Percentiles rank a stretch among this genome's conserved stretches.
Evolutionary conservation across 2,329 filamentous ascomycete species (phyloP).

Genomic region (Beauveria brongniartii): DNA sequence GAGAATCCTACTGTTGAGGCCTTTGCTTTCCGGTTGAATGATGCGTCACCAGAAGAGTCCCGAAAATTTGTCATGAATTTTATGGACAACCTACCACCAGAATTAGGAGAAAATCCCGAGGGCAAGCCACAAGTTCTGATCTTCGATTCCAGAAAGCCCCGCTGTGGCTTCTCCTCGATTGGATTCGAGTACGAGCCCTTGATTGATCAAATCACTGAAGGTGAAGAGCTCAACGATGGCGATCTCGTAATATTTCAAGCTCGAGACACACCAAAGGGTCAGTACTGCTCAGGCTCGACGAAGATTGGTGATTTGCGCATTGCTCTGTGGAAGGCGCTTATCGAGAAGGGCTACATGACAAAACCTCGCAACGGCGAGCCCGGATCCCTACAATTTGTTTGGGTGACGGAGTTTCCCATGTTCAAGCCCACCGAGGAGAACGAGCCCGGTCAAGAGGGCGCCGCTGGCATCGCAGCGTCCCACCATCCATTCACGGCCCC

Average conservation of each 20-base stretch:
- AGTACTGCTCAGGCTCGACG: conserved; percentile 50
- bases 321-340: conserved; percentile 59
- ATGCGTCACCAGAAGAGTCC: conserved; percentile 43
- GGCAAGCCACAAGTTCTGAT: conserved; percentile 77
- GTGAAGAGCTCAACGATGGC: conserved; percentile 47
- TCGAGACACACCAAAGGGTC: conserved; percentile 55
- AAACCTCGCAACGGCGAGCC: conserved; percentile 29
- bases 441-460: conserved; percentile 71
- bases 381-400: conserved; percentile 58
- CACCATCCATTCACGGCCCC: conserved; percentile 97
- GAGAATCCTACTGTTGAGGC: conserved; percentile 64
- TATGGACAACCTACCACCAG: conserved; percentile 54
- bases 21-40: conserved; percentile 56
- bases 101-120: conserved; percentile 59
- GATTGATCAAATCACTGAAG: conserved; percentile 20
- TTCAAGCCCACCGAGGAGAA: conserved; percentile 65
- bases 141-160: conserved; percentile 63
- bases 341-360: conserved; percentile 51
- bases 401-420: conserved; percentile 86
- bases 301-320: conserved; percentile 64
- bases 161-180: conserved; percentile 68
- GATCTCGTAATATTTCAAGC: conserved; percentile 80
- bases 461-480: conserved; percentile 72
- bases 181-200: conserved; percentile 59
- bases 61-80: conserved; percentile 59